Percentiles rank a stretch among this genome's conserved stretches.
Evolutionary conservation across 768 basidiomycete species (phyloP).

Genomic region (Lenzites betulinus): DNA sequence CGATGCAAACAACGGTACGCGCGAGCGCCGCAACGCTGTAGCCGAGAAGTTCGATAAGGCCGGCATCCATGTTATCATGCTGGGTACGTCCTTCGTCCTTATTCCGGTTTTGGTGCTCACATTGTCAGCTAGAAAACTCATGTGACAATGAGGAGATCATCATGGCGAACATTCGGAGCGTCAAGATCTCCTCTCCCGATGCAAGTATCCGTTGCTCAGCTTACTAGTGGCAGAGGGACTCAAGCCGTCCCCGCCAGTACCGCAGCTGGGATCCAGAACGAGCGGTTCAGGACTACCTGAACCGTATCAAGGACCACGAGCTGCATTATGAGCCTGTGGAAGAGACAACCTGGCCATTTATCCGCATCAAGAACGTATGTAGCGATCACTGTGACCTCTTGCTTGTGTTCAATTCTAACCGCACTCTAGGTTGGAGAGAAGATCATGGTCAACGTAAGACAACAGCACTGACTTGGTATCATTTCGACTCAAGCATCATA

Average conservation of each 20-base stretch:
- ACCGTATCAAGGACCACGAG: constrained; percentile 84
- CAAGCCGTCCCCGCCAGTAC: constrained; percentile 75
- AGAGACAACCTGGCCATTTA: too few relatives aligned
- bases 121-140: too few relatives aligned
- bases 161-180: too few relatives aligned
- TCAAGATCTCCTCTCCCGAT: too few relatives aligned
- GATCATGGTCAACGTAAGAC: constrained; percentile 89
- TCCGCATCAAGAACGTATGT: too few relatives aligned
- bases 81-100: constrained; percentile 56
- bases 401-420: too few relatives aligned
- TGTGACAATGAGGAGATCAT: too few relatives aligned
- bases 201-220: constrained; percentile 47
- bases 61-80: constrained; percentile 91
- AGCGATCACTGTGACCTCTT: too few relatives aligned
- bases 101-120: neutral
- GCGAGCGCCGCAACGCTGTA: constrained; percentile 63
- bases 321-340: too few relatives aligned
- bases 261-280: constrained; percentile 89
- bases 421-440: too few relatives aligned
- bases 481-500: too few relatives aligned
- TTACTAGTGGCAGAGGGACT: neutral
- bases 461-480: too few relatives aligned
- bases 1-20: constrained; percentile 93
- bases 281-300: constrained; percentile 91
- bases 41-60: constrained; percentile 83